Conservation (phyloP, 73 alveolate species). For the Diophrys appendiculata region DNA sequence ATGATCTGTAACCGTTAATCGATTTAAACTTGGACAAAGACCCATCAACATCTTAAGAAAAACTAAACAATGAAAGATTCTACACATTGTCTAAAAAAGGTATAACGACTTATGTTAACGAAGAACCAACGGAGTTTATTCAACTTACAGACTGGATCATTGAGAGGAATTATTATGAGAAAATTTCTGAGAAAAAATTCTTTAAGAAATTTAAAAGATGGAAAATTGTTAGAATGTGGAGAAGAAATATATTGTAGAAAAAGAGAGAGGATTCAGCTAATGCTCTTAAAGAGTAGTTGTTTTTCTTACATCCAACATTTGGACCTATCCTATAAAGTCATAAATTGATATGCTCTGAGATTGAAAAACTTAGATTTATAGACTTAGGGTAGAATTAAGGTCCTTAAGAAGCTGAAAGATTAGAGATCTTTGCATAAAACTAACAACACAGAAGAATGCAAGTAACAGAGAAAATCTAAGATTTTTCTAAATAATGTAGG, state of each 20-base stretch:
- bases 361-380: slow-evolving; percentile 70
- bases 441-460: slow-evolving; percentile 59
- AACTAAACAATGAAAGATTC: slow-evolving; percentile 48
- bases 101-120: slow-evolving; percentile 74
- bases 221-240: slow-evolving; percentile 85
- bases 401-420: slow-evolving; percentile 37
- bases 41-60: slow-evolving; percentile 4
- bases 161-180: slow-evolving; percentile 70
- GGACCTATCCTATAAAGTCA: slow-evolving; percentile 65
- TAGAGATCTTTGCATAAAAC: slow-evolving; percentile 62
- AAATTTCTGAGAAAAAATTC: slow-evolving; percentile 65
- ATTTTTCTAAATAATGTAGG: slow-evolving; percentile 61
- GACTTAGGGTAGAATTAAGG: slow-evolving; percentile 63
- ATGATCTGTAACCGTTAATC: slow-evolving; percentile 57
- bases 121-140: slow-evolving; percentile 81
- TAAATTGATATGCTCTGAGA: slow-evolving; percentile 64
- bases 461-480: slow-evolving; percentile 63
- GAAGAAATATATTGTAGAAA: slow-evolving; percentile 68
- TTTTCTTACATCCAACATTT: slow-evolving; percentile 64
- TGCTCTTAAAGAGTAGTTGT: slow-evolving; percentile 71
- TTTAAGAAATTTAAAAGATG: slow-evolving; percentile 80
- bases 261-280: slow-evolving; percentile 67
- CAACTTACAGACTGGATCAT: slow-evolving; percentile 78
- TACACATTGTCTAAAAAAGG: slow-evolving; percentile 83
- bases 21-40: slow-evolving; percentile 38